Conservation (phyloP, 345 rosid species). For the Hibiscus trionum region DNA sequence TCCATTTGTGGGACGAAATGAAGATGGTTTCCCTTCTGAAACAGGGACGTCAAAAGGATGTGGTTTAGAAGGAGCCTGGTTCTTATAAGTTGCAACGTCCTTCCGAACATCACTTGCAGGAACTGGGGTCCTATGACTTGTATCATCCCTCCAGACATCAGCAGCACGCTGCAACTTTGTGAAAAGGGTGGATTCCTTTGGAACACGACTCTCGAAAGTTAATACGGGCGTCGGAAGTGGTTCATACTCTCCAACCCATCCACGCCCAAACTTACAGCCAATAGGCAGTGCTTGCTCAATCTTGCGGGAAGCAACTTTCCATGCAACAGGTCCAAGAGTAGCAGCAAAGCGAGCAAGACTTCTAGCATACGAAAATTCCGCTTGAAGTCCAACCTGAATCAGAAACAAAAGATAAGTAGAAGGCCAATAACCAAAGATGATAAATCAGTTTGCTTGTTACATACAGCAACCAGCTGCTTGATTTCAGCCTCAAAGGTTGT, state of each 20-base stretch:
- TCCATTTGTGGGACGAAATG: slow-evolving; percentile 29
- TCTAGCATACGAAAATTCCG: slow-evolving; percentile 73
- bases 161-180: slow-evolving; percentile 26
- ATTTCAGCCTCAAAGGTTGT: slow-evolving; percentile 72
- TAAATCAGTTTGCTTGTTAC: slow-evolving; percentile 20
- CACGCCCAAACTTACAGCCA: slow-evolving; percentile 70
- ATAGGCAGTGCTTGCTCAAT: slow-evolving; percentile 65
- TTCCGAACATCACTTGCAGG: slow-evolving; percentile 18
- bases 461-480: slow-evolving; percentile 78
- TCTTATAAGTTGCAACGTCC: slow-evolving; percentile 25
- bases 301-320: slow-evolving; percentile 75
- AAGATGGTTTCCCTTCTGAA: slow-evolving; percentile 34
- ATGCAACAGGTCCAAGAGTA: slow-evolving; percentile 72
- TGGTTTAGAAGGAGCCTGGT: slow-evolving; percentile 26
- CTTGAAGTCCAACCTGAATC: slow-evolving; percentile 59
- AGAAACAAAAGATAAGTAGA: slow-evolving; percentile 10
- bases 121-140: slow-evolving; percentile 26
- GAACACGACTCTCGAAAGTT: slow-evolving; percentile 36
- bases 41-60: slow-evolving; percentile 19
- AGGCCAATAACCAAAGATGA: background rate
- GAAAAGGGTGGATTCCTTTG: slow-evolving; percentile 33
- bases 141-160: slow-evolving; percentile 23
- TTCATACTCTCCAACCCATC: slow-evolving; percentile 90
- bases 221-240: slow-evolving; percentile 82
- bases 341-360: slow-evolving; percentile 86